These are phyloP conservation scores for Tieghemiomyces parasiticus DNA, from an alignment of 192 early-diverging fungal genomes.

Conservation along the genomic window DNA sequence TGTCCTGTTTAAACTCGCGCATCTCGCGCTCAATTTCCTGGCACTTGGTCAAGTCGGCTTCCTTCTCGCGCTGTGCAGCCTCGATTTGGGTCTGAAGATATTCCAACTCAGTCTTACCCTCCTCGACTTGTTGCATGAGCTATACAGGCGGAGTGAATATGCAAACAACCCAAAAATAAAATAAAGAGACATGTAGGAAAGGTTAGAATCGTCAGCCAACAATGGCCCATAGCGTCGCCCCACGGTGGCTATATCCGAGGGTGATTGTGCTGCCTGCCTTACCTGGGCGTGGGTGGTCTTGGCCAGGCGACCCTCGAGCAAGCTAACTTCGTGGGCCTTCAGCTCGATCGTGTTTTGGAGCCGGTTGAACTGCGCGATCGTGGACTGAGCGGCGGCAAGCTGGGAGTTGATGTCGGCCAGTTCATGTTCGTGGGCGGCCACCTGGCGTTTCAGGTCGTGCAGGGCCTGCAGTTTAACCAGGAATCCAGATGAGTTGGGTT, in stretches of 20 bases:
- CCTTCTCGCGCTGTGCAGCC: constrained; percentile 28
- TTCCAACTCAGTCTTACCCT: constrained; percentile 27
- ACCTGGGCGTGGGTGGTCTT: constrained; percentile 64
- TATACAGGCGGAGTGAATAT: too few relatives aligned
- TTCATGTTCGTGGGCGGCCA: constrained; percentile 28
- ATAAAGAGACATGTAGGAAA: too few relatives aligned
- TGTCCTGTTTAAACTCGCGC: constrained; percentile 75
- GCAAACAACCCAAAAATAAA: too few relatives aligned
- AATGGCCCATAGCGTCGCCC: too few relatives aligned
- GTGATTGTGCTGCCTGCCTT: too few relatives aligned
- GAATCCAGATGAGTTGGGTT: constrained; percentile 50
- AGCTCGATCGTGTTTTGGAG: constrained; percentile 51
- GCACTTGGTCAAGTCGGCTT: constrained; percentile 34
- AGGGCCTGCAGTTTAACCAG: constrained; percentile 62
- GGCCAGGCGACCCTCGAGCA: constrained; percentile 60
- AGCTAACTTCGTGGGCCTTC: constrained; percentile 55
- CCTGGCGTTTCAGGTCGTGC: constrained; percentile 37
- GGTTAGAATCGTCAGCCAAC: too few relatives aligned
- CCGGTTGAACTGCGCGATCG: constrained; percentile 37
- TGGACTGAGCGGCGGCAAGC: constrained; percentile 35
- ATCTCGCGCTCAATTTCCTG: constrained; percentile 70
- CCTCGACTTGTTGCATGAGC: constrained; percentile 15
- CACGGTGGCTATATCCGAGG: too few relatives aligned
- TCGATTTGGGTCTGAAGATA: constrained; percentile 35
- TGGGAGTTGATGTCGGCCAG: constrained; percentile 35